Evolutionary conservation across 2,329 filamentous ascomycete species (phyloP).

Genomic region (Apiospora pterosperma): DNA sequence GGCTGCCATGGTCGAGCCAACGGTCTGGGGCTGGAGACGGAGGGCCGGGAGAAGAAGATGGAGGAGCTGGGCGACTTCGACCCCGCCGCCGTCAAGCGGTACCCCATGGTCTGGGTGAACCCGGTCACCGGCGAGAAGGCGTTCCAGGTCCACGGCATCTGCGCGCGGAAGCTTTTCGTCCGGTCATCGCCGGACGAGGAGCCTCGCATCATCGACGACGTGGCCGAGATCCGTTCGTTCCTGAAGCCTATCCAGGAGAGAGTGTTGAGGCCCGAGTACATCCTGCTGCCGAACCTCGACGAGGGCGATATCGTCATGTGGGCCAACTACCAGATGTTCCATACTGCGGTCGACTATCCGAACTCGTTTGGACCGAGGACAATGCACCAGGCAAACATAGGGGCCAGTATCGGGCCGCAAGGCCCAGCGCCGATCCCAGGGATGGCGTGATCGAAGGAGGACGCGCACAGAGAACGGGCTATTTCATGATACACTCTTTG

Average conservation of each 20-base stretch:
- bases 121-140: slow-evolving; percentile 37
- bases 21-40: slow-evolving; percentile 35
- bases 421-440: slow-evolving; percentile 16
- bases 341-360: slow-evolving; percentile 41
- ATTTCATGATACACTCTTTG: not conserved
- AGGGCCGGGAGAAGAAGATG: slow-evolving; percentile 34
- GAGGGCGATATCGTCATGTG: slow-evolving; percentile 43
- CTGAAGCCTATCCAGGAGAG: slow-evolving; percentile 34
- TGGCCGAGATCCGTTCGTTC: slow-evolving; percentile 32
- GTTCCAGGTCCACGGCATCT: slow-evolving; percentile 40
- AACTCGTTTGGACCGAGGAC: slow-evolving; percentile 33
- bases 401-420: slow-evolving; percentile 20
- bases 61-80: slow-evolving; percentile 35
- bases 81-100: slow-evolving; percentile 32
- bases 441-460: not conserved
- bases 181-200: slow-evolving; percentile 29
- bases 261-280: slow-evolving; percentile 38
- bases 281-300: slow-evolving; percentile 34
- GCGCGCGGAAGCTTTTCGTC: slow-evolving; percentile 34
- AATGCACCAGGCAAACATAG: slow-evolving; percentile 45
- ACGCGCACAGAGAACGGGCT: not conserved
- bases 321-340: slow-evolving; percentile 40
- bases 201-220: slow-evolving; percentile 32
- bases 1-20: slow-evolving; percentile 35
- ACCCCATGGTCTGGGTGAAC: slow-evolving; percentile 45